These are phyloP conservation scores for Vitis hybrid DNA, from an alignment of 177 flowering plant species.

Conservation along the genomic window DNA sequence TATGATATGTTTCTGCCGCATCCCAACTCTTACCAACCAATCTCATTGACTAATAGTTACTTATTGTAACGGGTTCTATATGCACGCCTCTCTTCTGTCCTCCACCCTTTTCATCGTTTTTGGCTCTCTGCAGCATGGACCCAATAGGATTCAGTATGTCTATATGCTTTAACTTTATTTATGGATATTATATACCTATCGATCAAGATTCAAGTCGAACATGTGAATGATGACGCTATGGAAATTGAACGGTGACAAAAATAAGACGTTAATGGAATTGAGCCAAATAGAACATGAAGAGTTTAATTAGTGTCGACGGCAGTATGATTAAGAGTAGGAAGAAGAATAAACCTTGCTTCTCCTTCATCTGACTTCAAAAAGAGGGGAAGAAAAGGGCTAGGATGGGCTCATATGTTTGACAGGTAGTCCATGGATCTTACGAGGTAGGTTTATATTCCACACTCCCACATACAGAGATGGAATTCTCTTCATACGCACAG, in stretches of 20 bases:
- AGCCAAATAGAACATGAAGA: not conserved
- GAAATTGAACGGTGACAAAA: not conserved
- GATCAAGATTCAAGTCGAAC: not conserved
- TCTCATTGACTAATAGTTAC: not conserved
- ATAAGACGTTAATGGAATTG: constrained; percentile 3
- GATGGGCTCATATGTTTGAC: constrained; percentile 6
- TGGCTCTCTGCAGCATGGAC: constrained; percentile 1
- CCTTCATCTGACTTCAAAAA: constrained; percentile 16
- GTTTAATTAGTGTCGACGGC: constrained; percentile 4
- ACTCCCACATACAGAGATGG: no score
- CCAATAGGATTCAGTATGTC: not conserved
- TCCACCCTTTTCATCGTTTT: not conserved
- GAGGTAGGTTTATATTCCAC: not conserved
- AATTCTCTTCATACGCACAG: not conserved
- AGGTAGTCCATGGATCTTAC: constrained; percentile 14
- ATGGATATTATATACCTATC: not conserved
- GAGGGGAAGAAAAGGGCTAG: not conserved
- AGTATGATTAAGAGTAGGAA: not conserved
- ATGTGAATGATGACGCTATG: no score
- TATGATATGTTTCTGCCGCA: no score
- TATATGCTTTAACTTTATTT: not conserved
- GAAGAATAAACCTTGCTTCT: not conserved
- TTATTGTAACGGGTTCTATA: not conserved
- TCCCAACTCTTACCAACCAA: not conserved
- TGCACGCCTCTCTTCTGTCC: not conserved